phyloP scores from a whole-genome alignment of 805 yeast genomes.

The Lipomyces anomalus region DNA sequence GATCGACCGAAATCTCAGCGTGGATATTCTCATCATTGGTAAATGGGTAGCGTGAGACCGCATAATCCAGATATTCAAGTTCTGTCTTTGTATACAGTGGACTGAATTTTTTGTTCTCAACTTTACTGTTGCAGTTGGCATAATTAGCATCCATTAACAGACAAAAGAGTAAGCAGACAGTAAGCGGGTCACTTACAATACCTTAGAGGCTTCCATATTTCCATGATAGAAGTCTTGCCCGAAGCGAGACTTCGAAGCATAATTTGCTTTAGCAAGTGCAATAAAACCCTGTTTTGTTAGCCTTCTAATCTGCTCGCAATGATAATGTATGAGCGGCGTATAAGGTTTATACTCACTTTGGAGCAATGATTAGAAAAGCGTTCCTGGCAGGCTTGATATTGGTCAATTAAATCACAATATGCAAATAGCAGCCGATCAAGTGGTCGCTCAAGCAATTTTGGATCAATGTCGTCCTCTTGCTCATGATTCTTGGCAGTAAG shows the following conservation, averaged over 20 bases:
- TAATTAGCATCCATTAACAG: no score
- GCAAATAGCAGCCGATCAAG: conserved; percentile 13
- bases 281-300: conserved; percentile 19
- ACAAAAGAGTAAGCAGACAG: background rate
- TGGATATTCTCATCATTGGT: background rate
- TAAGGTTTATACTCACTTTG: background rate
- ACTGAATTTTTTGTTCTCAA: conserved; percentile 1
- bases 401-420: conserved; percentile 16
- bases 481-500: conserved; percentile 1
- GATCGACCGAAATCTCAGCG: background rate
- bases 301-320: no score
- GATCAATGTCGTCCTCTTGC: conserved; percentile 10
- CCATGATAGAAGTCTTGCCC: conserved; percentile 43
- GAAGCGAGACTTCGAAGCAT: conserved; percentile 27
- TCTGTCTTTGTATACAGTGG: background rate
- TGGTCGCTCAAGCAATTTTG: background rate
- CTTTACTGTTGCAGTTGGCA: background rate
- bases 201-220: conserved; percentile 29
- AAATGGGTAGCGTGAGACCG: background rate
- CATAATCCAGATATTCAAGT: background rate
- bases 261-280: conserved; percentile 19
- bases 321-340: no score
- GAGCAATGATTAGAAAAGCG: background rate
- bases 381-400: conserved; percentile 6
- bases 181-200: conserved; percentile 10